These are phyloP conservation scores for Populus hybrid DNA, from an alignment of 441 rosid species.

Conservation along the genomic window DNA sequence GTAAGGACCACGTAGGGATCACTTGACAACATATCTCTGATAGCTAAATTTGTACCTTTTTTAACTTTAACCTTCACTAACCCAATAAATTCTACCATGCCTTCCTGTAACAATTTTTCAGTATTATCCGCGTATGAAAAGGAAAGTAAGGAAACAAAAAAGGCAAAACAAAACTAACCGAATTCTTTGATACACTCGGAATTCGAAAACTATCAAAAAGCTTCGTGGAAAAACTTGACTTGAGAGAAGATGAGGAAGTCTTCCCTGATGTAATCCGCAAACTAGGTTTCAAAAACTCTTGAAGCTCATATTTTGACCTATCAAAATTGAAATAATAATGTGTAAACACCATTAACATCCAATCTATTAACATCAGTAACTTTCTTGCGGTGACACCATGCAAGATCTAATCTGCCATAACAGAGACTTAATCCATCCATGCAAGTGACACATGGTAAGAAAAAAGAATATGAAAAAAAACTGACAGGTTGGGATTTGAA, in stretches of 20 bases:
- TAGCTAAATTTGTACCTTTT: slow-evolving; percentile 75
- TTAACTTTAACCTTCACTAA: slow-evolving; percentile 66
- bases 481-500: not conserved
- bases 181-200: slow-evolving; percentile 41
- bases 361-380: slow-evolving; percentile 7
- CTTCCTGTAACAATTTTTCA: slow-evolving; percentile 51
- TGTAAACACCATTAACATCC: slow-evolving; percentile 10
- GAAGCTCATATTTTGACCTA: slow-evolving; percentile 94
- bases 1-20: slow-evolving; percentile 88
- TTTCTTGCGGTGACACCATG: not conserved
- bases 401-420: slow-evolving; percentile 12
- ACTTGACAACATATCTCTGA: slow-evolving; percentile 95
- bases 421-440: not conserved
- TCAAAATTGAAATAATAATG: slow-evolving; percentile 19
- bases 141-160: not conserved
- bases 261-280: slow-evolving; percentile 72
- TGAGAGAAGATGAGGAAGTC: no score
- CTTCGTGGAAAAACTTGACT: slow-evolving; percentile 60
- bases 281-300: slow-evolving; percentile 91
- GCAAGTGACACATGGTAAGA: not conserved
- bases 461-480: not conserved
- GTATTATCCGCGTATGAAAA: not conserved
- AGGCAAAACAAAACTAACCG: slow-evolving; percentile 34
- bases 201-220: slow-evolving; percentile 63
- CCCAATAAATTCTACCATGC: slow-evolving; percentile 88